Base-by-base conservation (phyloP, 768 basidiomycete genomes). In the Erythrobasidium yunnanense region DNA sequence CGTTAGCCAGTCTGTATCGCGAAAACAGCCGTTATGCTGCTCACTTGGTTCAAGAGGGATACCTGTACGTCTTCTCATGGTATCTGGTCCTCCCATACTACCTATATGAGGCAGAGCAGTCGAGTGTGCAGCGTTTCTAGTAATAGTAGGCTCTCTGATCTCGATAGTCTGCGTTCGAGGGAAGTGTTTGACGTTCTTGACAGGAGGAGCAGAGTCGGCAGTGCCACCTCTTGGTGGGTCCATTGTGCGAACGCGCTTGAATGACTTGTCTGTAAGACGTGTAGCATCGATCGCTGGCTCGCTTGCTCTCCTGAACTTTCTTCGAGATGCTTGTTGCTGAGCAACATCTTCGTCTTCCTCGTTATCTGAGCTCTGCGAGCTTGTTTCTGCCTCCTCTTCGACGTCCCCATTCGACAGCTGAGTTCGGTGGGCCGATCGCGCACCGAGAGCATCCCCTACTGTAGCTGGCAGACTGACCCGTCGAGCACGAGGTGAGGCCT, bases 131-230 rank as follows among this genome's bases (percentile, higher is more conserved):
- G 2, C 45, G 60, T 33, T 30, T 52, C 13, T 49, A 46, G 8
- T 46, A 49, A 49, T 25, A 30, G 6, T 32, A 2, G 60, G 60
- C 32, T 63, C 60, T 51, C 60, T 49, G 30, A 63, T 63, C 38
- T 63, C 60, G n/a, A 63, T 63, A 22, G 60, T 63, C 47, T 63
- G 60, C 11, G 60, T 63, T 3, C 60, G 22, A 50, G 60, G 60
- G 30, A 63, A 63, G 47, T 32, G 18, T 49, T 49, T n/a, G 42
- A 29, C 27, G 38, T 15, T 18, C 56, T 38, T 22, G 11, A 15
- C 5, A 15, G 25, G 60, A 63, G 45, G 15, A 51, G 35, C 34
- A 33, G 23, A 4, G 11, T 32, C 54, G 20, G 6, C 57, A 27
- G 57, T n/a, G 38, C 11, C 38, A n/a, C 11, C 8, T 29, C 33